Evolutionary conservation across 2,329 filamentous ascomycete species (phyloP), one percentile per base, ranked within the genome.

Genomic region (Chrysoporthe deuterocubensis): DNA sequence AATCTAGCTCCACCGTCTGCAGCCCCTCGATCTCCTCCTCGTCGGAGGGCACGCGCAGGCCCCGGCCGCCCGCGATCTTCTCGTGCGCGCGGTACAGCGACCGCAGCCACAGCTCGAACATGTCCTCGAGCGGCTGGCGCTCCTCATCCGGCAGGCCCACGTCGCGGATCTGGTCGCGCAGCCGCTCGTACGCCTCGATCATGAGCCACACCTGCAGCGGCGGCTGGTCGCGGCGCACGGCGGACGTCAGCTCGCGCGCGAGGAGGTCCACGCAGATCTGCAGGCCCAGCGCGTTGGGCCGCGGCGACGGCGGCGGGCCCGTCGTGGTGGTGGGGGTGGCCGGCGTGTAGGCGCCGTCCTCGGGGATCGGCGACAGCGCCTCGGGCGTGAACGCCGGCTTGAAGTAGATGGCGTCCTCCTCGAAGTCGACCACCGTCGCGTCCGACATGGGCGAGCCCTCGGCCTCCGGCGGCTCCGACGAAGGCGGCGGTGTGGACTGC

Each of bases 101-200:
- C 57, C 77, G 73, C 48, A 88, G 74, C 85, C 85, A 88, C 66
- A 78, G 79, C 65, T 84, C 81, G 57, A 88, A 82, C 76, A 84
- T 82, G 26, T 72, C 72, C 69, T 81, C 77, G 16, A 81, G 69
- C 1, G 79, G 74, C 0, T 71, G 71, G 43, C 75, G 69, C 66
- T 78, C 76, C 34, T 74, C 75, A n/a, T 75, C 64, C 18, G 71
- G 74, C 8, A 61, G 50, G 16, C 72, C 71, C 72, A 76, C 77
- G 2, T 74, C 76, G 0, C 76, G 72, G 0, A 87, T 73, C 71
- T 81, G 80, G 56, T 86, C 82, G 18, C 83, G 78, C 67, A 88
- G 75, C 68, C 79, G 79, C 77, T 87, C 85, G 71, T 87, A 87
- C 2, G 85, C 85, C 71, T 87, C 85, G 62, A 87, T 87, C 85